These are phyloP conservation scores for Coffea canephora DNA, from an alignment of 257 asterid genomes.

Conservation along the genomic window DNA sequence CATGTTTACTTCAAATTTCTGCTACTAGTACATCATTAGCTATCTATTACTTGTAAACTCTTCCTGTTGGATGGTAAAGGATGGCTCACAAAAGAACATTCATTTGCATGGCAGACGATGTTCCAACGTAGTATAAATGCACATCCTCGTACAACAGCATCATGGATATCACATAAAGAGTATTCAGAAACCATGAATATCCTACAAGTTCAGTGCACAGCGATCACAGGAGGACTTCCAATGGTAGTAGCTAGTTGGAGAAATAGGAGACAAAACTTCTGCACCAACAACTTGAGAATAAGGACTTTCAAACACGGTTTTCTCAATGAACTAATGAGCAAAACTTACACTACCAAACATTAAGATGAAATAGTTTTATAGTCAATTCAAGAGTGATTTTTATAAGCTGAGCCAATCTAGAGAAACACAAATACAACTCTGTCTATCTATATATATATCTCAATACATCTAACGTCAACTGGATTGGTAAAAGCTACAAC, in stretches of 20 bases:
- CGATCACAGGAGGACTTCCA: not conserved
- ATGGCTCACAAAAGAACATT: not conserved
- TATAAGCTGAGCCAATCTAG: too few relatives aligned
- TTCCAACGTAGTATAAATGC: not conserved
- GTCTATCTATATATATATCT: too few relatives aligned
- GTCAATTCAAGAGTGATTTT: too few relatives aligned
- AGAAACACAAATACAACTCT: too few relatives aligned
- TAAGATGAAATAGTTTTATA: too few relatives aligned
- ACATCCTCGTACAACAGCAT: not conserved
- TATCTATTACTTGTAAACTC: not conserved
- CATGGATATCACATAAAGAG: not conserved
- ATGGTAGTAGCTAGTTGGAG: not conserved
- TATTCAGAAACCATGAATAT: not conserved
- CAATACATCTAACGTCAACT: too few relatives aligned
- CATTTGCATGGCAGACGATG: not conserved
- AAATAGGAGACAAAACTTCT: too few relatives aligned
- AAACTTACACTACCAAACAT: too few relatives aligned
- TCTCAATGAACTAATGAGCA: too few relatives aligned
- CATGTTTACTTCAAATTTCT: not conserved
- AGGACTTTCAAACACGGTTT: too few relatives aligned
- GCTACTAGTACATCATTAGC: not conserved
- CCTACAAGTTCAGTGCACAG: not conserved
- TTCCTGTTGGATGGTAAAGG: not conserved
- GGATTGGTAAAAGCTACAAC: too few relatives aligned
- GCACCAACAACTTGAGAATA: too few relatives aligned